Evolutionary conservation across 305 asterid genomes (phyloP), one percentile per base, ranked within the genome.

Genomic region (Fraxinus albicans): DNA sequence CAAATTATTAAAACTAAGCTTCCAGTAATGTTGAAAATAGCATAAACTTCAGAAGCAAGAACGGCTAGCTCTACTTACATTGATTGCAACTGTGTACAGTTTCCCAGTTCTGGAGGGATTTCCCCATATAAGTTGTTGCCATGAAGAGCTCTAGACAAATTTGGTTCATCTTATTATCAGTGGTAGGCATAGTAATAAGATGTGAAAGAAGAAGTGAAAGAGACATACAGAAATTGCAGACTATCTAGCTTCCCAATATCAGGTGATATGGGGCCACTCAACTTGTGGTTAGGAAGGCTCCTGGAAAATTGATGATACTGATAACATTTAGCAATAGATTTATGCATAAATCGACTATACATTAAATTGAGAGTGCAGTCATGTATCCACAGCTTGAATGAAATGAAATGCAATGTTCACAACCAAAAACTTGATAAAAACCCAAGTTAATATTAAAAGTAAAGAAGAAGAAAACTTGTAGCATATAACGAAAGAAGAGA

Each of bases 81-180:
- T 65, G 97, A 90, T 85, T 84, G 93, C 95, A 96, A 89, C 83
- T 85, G 90, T 1, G 97, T 89, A 89, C 99, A 96, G 88, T 96
- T 95, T 78, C 98, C 98, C 83, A 96, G 80, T 81, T 92, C 97
- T 82, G 97, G 91, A 80, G 99, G 99, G 81, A 96, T 92, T 85
- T 90, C 60, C 84, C 99, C 99, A 76, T 92, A 96, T 55, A 96
- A 88, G 85, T 92, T 92, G 92, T 96, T 95, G 87, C 91, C 94
- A 67, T 96, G 97, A 88, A 96, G 98, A 86, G 93, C 94, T 81
- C 99, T 96, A 86, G 83, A 89, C 60, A 83, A n/a, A 86, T 36
- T 80, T 72, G 82, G 79, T 85, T 86, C 50, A 82, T 79, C 65
- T 86, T 9, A 84, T 76, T 58, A 89, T 86, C 65, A 84, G 82